These are phyloP conservation scores for Hemisphaericaspora xylanilytica DNA, from an alignment of 1,139 yeast species.

Conservation along the genomic window DNA sequence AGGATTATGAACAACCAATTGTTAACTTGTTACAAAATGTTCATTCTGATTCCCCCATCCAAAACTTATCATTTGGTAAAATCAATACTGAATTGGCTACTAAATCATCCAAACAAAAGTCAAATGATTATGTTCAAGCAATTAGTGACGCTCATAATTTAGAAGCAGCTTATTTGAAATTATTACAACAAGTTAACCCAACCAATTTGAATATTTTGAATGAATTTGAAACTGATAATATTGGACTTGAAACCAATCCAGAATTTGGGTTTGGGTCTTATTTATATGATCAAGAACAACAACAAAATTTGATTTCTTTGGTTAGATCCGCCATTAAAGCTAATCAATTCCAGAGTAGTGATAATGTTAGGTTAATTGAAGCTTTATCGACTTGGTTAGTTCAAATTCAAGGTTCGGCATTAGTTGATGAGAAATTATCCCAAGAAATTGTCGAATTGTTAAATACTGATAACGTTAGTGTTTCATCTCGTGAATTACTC, in stretches of 20 bases:
- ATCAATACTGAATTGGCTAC: conserved; percentile 30
- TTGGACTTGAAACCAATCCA: conserved; percentile 56
- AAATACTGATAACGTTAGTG: conserved; percentile 37
- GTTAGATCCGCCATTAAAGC: conserved; percentile 52
- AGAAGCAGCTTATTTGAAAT: conserved; percentile 77
- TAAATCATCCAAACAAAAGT: conserved; percentile 25
- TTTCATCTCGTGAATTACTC: conserved; percentile 44
- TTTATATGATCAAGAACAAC: conserved; percentile 55
- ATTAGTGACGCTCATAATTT: conserved; percentile 48
- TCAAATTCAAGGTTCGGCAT: conserved; percentile 31
- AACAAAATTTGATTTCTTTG: conserved; percentile 43
- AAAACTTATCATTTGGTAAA: conserved; percentile 62
- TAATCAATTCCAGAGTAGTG: conserved; percentile 45
- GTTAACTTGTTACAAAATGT: conserved; percentile 54
- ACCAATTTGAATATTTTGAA: conserved; percentile 58
- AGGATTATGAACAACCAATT: conserved; percentile 45
- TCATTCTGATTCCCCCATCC: conserved; percentile 53
- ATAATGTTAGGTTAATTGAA: conserved; percentile 51
- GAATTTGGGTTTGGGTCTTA: conserved; percentile 86
- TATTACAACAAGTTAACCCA: conserved; percentile 64
- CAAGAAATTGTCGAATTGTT: conserved; percentile 42
- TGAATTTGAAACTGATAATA: conserved; percentile 35
- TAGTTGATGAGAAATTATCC: conserved; percentile 25
- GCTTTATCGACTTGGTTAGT: conserved; percentile 71
- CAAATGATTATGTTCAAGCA: conserved; percentile 30